Conservation (phyloP, 1,284 basidiomycete species). For the Puccinia novopanici region DNA sequence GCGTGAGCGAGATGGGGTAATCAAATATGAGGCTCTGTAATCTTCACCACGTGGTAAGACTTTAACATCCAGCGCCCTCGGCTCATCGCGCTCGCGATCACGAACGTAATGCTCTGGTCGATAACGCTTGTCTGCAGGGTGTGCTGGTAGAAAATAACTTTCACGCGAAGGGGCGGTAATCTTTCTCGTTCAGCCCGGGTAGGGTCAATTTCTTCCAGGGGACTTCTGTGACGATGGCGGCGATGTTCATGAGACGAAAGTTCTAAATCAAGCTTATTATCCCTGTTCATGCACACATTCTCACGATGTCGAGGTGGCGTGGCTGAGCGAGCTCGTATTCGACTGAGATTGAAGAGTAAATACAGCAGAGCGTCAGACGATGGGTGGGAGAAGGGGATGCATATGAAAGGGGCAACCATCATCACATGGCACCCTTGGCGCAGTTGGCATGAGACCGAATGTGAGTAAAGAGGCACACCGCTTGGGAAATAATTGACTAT, state of each 20-base stretch:
- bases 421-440: not conserved
- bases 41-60: constrained; percentile 3
- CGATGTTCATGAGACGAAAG: constrained; percentile 24
- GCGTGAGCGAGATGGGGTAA: not conserved
- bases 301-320: constrained; percentile 21
- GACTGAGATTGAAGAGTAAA: constrained; percentile 29
- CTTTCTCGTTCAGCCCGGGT: constrained; percentile 21
- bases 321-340: constrained; percentile 16
- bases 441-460: constrained; percentile 22
- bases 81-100: constrained; percentile 17
- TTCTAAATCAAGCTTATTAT: constrained; percentile 7
- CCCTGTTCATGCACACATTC: constrained; percentile 2
- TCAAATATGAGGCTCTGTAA: not conserved
- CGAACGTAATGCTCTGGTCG: constrained; percentile 5
- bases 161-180: constrained; percentile 18
- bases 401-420: not conserved
- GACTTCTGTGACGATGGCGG: constrained; percentile 18
- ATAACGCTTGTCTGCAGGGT: constrained; percentile 12
- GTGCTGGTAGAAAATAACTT: constrained; percentile 15
- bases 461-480: constrained; percentile 32
- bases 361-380: constrained; percentile 27
- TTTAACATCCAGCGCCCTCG: not conserved
- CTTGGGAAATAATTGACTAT: constrained; percentile 7
- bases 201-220: constrained; percentile 1
- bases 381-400: not conserved